A percentile compares a stretch with the other conserved stretches of the same genome.
phyloP scores from a whole-genome alignment of 768 basidiomycete species.

The Mycena venus region DNA sequence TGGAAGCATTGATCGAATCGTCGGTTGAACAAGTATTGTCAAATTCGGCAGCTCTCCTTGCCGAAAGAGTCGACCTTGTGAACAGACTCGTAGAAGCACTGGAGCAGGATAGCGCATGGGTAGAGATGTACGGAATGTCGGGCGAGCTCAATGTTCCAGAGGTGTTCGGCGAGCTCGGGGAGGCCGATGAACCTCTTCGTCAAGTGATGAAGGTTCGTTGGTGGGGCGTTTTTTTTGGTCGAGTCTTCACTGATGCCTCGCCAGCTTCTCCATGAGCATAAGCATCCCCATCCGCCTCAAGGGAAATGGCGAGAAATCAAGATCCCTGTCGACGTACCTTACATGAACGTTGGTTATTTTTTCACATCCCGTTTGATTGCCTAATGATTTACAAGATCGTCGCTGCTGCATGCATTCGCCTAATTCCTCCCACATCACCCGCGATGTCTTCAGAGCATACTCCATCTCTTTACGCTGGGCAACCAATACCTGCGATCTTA shows the following conservation, averaged over 20 bases:
- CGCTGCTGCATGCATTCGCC: conserved; percentile 67
- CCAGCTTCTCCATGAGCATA: conserved; percentile 59
- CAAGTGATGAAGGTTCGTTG: conserved; percentile 48
- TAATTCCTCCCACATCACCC: conserved; percentile 61
- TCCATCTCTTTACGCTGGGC: conserved; percentile 82
- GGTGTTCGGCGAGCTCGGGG: conserved; percentile 44
- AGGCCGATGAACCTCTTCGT: conserved; percentile 46
- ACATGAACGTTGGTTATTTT: conserved; percentile 73
- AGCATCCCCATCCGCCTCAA: conserved; percentile 52
- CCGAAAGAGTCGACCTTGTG: conserved; percentile 60
- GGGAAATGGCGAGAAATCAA: conserved; percentile 80
- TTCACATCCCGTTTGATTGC: conserved; percentile 17
- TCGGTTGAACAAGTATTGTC: conserved; percentile 59
- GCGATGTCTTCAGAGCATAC: conserved; percentile 39
- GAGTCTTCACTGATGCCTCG: neutral
- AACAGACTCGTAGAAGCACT: conserved; percentile 68
- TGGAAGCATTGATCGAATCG: conserved; percentile 70
- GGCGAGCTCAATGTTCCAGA: conserved; percentile 76
- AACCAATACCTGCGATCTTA: conserved; percentile 81
- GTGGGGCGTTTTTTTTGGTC: no score
- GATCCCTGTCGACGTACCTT: conserved; percentile 90
- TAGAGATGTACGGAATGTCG: conserved; percentile 76
- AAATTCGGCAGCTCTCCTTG: conserved; percentile 46
- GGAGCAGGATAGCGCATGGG: conserved; percentile 75
- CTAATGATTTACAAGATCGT: conserved; percentile 65